A percentile compares a stretch with the other conserved stretches of the same genome.
These are phyloP conservation scores for Inga oerstediana DNA, from an alignment of 306 rosid genomes.

Conservation along the genomic window DNA sequence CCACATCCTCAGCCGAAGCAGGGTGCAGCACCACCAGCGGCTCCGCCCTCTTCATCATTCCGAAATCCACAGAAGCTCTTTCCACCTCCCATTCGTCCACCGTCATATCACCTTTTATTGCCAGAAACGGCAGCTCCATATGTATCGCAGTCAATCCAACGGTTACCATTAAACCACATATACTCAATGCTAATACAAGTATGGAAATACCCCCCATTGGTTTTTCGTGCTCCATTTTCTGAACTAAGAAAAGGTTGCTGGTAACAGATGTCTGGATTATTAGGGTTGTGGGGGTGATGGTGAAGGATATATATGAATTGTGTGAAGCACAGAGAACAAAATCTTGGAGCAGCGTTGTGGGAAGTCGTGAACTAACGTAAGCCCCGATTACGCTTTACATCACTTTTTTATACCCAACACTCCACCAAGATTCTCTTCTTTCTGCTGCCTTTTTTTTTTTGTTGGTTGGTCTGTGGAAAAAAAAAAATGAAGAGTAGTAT, in stretches of 20 bases:
- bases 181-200: slow-evolving; percentile 43
- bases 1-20: slow-evolving; percentile 61
- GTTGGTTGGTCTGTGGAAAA: background rate
- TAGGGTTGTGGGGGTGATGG: background rate
- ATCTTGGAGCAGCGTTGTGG: slow-evolving; percentile 3
- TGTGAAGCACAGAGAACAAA: background rate
- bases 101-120: slow-evolving; percentile 60
- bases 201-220: background rate
- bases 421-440: background rate
- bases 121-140: slow-evolving; percentile 51
- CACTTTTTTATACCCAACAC: background rate
- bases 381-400: background rate
- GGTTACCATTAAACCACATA: slow-evolving; percentile 56
- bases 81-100: slow-evolving; percentile 50
- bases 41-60: slow-evolving; percentile 46
- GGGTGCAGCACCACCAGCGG: slow-evolving; percentile 73
- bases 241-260: background rate
- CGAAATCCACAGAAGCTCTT: slow-evolving; percentile 75
- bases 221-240: background rate
- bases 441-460: background rate
- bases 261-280: background rate
- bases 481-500: background rate
- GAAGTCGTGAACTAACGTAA: background rate
- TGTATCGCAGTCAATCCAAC: slow-evolving; percentile 53
- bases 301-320: background rate